phyloP scores from a whole-genome alignment of 2,329 filamentous ascomycete species.

The Eutypa lata region DNA sequence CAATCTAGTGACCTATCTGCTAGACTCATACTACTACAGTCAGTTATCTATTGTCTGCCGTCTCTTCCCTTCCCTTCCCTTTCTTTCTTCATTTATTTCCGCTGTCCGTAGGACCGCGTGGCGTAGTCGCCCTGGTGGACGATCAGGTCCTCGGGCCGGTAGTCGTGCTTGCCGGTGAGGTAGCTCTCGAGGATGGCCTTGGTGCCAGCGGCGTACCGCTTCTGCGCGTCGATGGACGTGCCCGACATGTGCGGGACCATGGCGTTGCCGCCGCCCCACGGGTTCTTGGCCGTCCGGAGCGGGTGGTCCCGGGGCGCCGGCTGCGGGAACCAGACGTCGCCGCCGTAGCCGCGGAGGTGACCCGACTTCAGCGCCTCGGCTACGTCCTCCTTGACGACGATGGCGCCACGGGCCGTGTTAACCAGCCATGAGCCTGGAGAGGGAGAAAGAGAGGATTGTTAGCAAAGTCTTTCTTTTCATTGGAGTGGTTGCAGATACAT shows the following conservation, averaged over 20 bases:
- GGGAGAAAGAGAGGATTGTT: not conserved
- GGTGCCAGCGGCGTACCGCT: conserved; percentile 81
- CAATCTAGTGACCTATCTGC: too few species aligned
- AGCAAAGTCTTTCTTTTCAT: not conserved
- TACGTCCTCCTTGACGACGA: conserved; percentile 99
- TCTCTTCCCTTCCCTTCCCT: too few species aligned
- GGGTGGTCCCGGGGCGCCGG: conserved; percentile 91
- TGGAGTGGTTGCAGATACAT: not conserved
- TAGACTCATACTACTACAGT: too few species aligned
- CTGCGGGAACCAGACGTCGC: conserved; percentile 96
- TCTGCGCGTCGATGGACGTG: conserved; percentile 96
- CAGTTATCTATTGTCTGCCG: too few species aligned
- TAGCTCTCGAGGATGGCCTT: conserved; percentile 92
- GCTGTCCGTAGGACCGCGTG: conserved; percentile 88
- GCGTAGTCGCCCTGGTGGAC: conserved; percentile 88
- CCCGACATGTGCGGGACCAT: conserved; percentile 99
- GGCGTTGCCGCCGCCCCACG: conserved; percentile 94
- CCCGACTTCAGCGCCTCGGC: conserved; percentile 88
- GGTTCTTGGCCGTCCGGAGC: conserved; percentile 89
- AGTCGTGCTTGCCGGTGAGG: conserved; percentile 83
- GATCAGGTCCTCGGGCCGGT: conserved; percentile 86
- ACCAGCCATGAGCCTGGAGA: conserved; percentile 83
- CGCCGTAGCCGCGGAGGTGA: conserved; percentile 85
- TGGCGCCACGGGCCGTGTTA: conserved; percentile 98
- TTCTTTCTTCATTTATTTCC: too few species aligned